Conservation (phyloP, 257 asterid species). For the Solanum neorickii region DNA sequence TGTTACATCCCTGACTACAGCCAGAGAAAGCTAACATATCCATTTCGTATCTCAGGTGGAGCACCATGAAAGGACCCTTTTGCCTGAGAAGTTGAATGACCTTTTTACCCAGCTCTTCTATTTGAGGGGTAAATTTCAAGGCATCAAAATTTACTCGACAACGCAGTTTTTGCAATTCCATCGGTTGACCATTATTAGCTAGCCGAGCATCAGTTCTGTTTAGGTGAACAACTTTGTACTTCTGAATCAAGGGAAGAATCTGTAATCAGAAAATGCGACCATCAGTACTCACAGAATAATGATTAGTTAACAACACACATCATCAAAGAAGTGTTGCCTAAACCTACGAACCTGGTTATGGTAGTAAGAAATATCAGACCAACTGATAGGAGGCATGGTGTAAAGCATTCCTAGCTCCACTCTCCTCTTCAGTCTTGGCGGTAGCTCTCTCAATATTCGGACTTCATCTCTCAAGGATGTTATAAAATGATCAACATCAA, state of each 20-base stretch:
- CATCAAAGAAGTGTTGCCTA: neutral
- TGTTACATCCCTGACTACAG: constrained; percentile 84
- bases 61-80: constrained; percentile 86
- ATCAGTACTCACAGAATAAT: neutral
- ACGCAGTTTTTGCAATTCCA: constrained; percentile 81
- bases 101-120: constrained; percentile 89
- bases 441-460: constrained; percentile 81
- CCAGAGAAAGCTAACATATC: constrained; percentile 99
- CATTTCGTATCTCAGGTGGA: constrained; percentile 97
- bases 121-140: constrained; percentile 74
- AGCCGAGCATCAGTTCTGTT: constrained; percentile 90
- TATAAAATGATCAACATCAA: constrained; percentile 87
- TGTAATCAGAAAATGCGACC: constrained; percentile 17
- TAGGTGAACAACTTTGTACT: constrained; percentile 82
- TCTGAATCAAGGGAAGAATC: constrained; percentile 88
- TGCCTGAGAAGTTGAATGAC: constrained; percentile 66
- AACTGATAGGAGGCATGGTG: constrained; percentile 87
- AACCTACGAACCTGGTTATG: constrained; percentile 50
- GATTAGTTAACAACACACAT: neutral
- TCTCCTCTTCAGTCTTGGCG: constrained; percentile 78
- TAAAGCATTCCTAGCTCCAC: constrained; percentile 64
- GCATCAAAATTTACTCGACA: constrained; percentile 87
- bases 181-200: constrained; percentile 84
- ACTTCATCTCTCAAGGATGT: constrained; percentile 93
- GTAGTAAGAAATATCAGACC: constrained; percentile 93